Evolutionary conservation across 2,329 filamentous ascomycete species (phyloP), one percentile per base, ranked within the genome.

Genomic region (Domatiomyces globalis): DNA sequence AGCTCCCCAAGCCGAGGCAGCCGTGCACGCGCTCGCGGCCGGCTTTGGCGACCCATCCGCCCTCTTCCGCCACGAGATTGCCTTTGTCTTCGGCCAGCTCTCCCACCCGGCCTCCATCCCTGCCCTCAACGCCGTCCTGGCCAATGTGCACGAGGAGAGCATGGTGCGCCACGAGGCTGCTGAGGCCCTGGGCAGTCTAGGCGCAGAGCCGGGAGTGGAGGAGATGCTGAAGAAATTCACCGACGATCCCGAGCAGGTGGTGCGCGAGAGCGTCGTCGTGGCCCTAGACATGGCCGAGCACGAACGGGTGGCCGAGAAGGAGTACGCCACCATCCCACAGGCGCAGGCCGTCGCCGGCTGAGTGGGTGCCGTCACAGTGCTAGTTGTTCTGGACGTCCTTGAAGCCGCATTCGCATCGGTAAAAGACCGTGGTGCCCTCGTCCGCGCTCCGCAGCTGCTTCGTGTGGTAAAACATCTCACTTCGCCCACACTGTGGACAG

Each of bases 161-260:
- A 98, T 98, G 92, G 92, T 98, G 51, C 83, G 92, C 51, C 92
- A 98, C 65, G 92, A 98, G 71, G 94, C 92, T 47, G 92, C 94
- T 1, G 92, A 98, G 71, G 92, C 92, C 20, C 79, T 98, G 22
- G 92, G 92, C 22, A 94, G 89, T 63, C 75, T 98, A 29, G 94
- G 92, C 20, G 87, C 94, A 19, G 89, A 95, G 68, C 84, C 88
- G 46, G 90, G 90, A 18, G 92, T 98, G 10, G 89, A 95, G 65
- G 86, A 87, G 51, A 84, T 81, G 3, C 67, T 98, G 63, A 87
- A 80, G 69, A 77, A 74, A 57, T 96, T 95, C 70, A 70, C 96
- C 58, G 73, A 95, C 57, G 94, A 98, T 66, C 81, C 87, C 55
- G 90, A 96, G 69, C 81, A 86, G 66, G 89, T 98, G 5, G 92